These are phyloP conservation scores for Lactifluus echinatus DNA, from an alignment of 768 basidiomycete species.

Conservation along the genomic window DNA sequence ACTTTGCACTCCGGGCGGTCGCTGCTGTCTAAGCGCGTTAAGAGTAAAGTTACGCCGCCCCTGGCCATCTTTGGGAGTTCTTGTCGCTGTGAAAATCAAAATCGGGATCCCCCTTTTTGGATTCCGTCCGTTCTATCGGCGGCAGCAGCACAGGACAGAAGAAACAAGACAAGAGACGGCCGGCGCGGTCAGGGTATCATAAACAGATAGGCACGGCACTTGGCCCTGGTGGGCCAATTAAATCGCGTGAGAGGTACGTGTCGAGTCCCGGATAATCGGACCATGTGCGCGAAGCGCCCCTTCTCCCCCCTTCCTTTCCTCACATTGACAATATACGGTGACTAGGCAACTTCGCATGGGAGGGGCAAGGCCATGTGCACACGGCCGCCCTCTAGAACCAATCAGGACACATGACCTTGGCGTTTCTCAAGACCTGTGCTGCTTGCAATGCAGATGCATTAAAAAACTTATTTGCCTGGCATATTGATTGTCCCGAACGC, in stretches of 20 bases:
- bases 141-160: neutral
- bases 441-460: neutral
- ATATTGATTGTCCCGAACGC: too few species aligned
- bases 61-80: too few species aligned
- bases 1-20: too few species aligned
- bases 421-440: neutral
- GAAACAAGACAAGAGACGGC: too few species aligned
- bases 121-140: neutral
- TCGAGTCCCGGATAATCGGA: neutral
- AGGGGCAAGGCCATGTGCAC: neutral
- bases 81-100: too few species aligned
- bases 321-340: neutral
- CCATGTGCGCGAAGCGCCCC: neutral
- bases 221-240: neutral
- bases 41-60: too few species aligned
- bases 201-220: neutral
- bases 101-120: too few species aligned
- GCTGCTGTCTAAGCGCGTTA: too few species aligned
- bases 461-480: too few species aligned
- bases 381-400: neutral
- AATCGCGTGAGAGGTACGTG: neutral
- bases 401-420: neutral
- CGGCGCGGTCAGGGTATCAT: too few species aligned
- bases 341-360: neutral
- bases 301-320: neutral